phyloP scores from a whole-genome alignment of 768 basidiomycete species.

The Termitomyces sp. region DNA sequence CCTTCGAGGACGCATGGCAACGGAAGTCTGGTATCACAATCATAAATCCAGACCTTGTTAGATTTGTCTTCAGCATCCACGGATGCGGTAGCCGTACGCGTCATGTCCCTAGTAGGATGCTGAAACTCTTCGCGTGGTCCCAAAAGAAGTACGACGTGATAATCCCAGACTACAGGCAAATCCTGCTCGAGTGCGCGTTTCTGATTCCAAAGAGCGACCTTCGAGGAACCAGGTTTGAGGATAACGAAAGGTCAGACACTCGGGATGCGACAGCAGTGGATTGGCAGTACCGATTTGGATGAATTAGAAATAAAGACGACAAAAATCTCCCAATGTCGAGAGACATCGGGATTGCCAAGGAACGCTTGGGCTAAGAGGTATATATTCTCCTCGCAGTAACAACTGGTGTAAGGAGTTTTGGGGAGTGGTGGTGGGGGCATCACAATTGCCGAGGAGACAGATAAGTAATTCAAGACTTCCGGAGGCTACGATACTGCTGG shows the following conservation, averaged over 20 bases:
- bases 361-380: slow-evolving; percentile 55
- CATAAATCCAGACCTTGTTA: slow-evolving; percentile 54
- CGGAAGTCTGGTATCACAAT: slow-evolving; percentile 56
- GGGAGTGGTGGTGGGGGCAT: slow-evolving; percentile 34
- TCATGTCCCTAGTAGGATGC: background rate
- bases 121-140: slow-evolving; percentile 25
- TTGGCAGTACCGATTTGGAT: slow-evolving; percentile 43
- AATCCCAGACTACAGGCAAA: slow-evolving; percentile 64
- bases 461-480: background rate
- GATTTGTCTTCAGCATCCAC: background rate
- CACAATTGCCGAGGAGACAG: background rate
- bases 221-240: slow-evolving; percentile 21
- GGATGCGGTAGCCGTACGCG: background rate
- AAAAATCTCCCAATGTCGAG: slow-evolving; percentile 44
- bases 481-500: background rate
- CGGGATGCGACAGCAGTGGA: background rate
- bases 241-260: background rate
- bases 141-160: slow-evolving; percentile 65
- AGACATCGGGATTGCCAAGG: slow-evolving; percentile 23
- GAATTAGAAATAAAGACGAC: slow-evolving; percentile 67
- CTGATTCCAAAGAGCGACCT: slow-evolving; percentile 71
- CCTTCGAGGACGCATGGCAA: slow-evolving; percentile 53
- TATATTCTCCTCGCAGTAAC: slow-evolving; percentile 75
- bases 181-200: slow-evolving; percentile 34
- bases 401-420: slow-evolving; percentile 48